A percentile compares a stretch with the other conserved stretches of the same genome.
Conservation (phyloP, 495 filamentous ascomycete species). For the Aspergillus heteromorphus region DNA sequence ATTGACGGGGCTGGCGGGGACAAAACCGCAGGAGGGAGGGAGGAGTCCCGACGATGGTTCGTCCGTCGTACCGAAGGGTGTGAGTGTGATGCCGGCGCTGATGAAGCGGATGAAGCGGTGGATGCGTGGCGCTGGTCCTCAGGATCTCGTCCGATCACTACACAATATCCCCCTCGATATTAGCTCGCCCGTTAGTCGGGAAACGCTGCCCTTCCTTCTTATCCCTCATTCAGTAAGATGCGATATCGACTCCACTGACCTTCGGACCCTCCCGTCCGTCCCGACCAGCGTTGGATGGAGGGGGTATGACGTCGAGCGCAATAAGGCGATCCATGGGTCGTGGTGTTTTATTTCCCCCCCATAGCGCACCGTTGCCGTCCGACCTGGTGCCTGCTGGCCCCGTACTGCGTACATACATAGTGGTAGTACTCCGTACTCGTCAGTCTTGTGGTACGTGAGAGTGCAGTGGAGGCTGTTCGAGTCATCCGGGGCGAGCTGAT, state of each 20-base stretch:
- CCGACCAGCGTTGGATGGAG: background rate
- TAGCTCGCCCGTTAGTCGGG: background rate
- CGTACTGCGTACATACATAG: too few relatives aligned
- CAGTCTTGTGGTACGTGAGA: background rate
- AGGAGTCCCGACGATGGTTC: conserved; percentile 5
- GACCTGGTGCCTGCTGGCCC: too few relatives aligned
- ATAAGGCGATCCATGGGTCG: background rate
- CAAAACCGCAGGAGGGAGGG: background rate
- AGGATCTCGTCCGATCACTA: background rate
- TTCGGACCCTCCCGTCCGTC: conserved; percentile 1
- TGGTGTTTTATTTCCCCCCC: too few relatives aligned
- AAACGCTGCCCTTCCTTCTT: too few relatives aligned
- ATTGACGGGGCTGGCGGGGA: conserved; percentile 5
- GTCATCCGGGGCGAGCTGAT: background rate
- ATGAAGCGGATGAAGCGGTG: conserved; percentile 2
- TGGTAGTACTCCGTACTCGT: too few relatives aligned
- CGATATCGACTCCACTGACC: background rate
- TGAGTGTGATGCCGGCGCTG: background rate
- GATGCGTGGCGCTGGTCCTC: background rate
- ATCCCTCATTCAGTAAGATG: background rate
- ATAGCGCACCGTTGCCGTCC: background rate
- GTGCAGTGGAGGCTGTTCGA: background rate
- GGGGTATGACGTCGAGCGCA: background rate
- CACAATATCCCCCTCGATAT: background rate
- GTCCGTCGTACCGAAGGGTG: conserved; percentile 7